phyloP scores from a whole-genome alignment of 2,329 filamentous ascomycete species.

The Cucurbitaria berberidis region DNA sequence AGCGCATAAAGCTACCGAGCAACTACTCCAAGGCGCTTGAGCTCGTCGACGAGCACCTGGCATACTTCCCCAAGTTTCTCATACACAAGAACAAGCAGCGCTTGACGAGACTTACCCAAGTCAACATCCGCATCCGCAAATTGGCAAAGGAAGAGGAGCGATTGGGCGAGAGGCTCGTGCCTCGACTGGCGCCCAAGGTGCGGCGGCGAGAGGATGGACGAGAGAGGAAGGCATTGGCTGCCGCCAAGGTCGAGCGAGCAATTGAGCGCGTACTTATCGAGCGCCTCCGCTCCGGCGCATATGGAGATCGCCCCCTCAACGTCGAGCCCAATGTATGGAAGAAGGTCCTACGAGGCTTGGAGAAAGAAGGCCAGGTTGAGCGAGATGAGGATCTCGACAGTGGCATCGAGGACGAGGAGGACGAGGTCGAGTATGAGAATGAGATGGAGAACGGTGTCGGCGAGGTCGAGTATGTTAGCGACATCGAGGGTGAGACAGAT shows the following conservation, averaged over 20 bases:
- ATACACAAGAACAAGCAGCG: constrained; percentile 96
- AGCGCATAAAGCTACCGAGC: constrained; percentile 84
- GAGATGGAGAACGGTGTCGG: constrained; percentile 71
- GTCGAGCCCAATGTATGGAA: constrained; percentile 96
- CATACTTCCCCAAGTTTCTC: constrained; percentile 95
- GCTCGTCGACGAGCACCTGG: constrained; percentile 66
- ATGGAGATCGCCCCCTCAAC: constrained; percentile 93
- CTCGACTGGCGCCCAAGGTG: constrained; percentile 90
- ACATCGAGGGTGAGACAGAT: constrained; percentile 76
- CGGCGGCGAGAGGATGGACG: constrained; percentile 57
- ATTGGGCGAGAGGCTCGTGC: constrained; percentile 85
- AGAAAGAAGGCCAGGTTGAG: constrained; percentile 81
- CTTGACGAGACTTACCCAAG: constrained; percentile 88
- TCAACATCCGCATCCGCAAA: constrained; percentile 76
- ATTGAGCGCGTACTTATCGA: constrained; percentile 96
- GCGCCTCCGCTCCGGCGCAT: constrained; percentile 86
- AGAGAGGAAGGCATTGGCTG: constrained; percentile 58
- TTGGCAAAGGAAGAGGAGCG: constrained; percentile 88
- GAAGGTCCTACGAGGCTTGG: constrained; percentile 89
- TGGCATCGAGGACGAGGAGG: constrained; percentile 80
- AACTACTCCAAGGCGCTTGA: constrained; percentile 91
- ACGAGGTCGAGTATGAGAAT: constrained; percentile 71
- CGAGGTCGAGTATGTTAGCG: constrained; percentile 90
- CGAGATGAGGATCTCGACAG: constrained; percentile 89
- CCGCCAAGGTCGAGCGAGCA: constrained; percentile 89